Conservation (phyloP, 2,329 filamentous ascomycete species). For the Aspergillus persii region DNA sequence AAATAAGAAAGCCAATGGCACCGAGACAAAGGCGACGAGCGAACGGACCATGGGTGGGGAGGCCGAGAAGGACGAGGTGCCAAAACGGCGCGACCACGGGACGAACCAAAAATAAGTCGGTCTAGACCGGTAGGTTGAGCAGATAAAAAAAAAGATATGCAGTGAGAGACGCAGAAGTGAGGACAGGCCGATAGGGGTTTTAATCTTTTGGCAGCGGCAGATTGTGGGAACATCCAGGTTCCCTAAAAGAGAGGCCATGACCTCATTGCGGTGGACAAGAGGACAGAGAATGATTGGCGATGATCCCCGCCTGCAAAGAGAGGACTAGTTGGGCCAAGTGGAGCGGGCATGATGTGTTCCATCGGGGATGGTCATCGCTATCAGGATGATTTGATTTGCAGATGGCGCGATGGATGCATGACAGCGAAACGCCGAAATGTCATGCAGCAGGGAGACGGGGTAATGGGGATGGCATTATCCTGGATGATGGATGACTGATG, state of each 20-base stretch:
- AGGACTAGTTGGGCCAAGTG: neutral
- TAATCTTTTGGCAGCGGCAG: neutral
- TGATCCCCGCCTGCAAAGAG: neutral
- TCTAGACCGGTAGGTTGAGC: slow-evolving; percentile 9
- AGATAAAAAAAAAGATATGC: neutral
- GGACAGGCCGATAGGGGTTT: neutral
- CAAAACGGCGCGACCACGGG: slow-evolving; percentile 1
- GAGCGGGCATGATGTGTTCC: neutral
- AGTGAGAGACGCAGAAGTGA: neutral
- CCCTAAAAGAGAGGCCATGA: neutral
- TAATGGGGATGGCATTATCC: neutral
- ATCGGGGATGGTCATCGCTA: neutral
- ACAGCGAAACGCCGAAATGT: neutral
- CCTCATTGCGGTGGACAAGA: neutral
- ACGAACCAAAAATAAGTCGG: slow-evolving; percentile 16
- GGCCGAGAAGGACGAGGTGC: neutral
- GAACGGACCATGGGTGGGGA: slow-evolving; percentile 7
- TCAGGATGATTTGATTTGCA: neutral
- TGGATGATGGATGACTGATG: neutral
- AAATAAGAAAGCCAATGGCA: slow-evolving; percentile 2
- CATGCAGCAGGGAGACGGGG: neutral
- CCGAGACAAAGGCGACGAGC: slow-evolving; percentile 2
- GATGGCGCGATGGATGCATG: neutral
- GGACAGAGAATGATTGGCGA: neutral
- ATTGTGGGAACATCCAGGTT: neutral